Percentiles rank a stretch among this genome's conserved stretches.
Evolutionary conservation across 2,329 filamentous ascomycete species (phyloP).

Genomic region (Magnaporthiopsis rhizophila): DNA sequence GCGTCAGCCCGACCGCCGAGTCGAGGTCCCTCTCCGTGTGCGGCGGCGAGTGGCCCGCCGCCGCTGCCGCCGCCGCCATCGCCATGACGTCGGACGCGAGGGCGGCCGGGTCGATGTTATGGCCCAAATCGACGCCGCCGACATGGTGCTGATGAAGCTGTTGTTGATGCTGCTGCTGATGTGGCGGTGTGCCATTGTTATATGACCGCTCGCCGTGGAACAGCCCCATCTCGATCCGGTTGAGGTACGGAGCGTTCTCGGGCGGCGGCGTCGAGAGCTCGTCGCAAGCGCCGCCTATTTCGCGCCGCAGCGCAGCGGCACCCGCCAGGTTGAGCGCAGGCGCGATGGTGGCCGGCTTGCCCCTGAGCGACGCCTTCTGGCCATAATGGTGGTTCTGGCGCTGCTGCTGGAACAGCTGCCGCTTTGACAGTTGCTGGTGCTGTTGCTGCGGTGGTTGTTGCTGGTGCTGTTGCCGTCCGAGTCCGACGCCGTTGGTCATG

Average conservation of each 20-base stretch:
- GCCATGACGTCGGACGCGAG: constrained; percentile 21
- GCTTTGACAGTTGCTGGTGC: constrained; percentile 13
- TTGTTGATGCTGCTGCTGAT: neutral
- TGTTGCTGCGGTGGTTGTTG: neutral
- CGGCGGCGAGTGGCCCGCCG: constrained; percentile 33
- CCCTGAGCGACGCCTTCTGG: neutral
- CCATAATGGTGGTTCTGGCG: constrained; percentile 10
- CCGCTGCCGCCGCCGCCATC: constrained; percentile 18
- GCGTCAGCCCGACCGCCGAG: constrained; percentile 31
- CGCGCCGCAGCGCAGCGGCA: neutral
- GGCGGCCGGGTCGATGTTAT: constrained; percentile 28
- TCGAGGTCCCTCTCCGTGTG: constrained; percentile 34
- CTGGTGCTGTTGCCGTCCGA: neutral
- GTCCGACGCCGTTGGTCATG: constrained; percentile 12
- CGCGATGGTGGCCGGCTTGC: constrained; percentile 10
- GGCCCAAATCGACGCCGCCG: constrained; percentile 4
- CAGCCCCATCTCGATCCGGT: constrained; percentile 11
- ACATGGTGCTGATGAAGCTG: constrained; percentile 6
- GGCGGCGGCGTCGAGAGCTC: constrained; percentile 43
- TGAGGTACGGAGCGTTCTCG: constrained; percentile 33
- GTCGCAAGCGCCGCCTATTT: constrained; percentile 15
- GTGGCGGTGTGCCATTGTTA: constrained; percentile 22
- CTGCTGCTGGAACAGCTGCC: constrained; percentile 10
- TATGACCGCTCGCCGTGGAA: constrained; percentile 17
- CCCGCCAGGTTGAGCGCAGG: constrained; percentile 17